Percentiles rank a stretch among this genome's conserved stretches.
These are phyloP conservation scores for Cubamyces sp. DNA, from an alignment of 768 basidiomycete species.

Conservation along the genomic window DNA sequence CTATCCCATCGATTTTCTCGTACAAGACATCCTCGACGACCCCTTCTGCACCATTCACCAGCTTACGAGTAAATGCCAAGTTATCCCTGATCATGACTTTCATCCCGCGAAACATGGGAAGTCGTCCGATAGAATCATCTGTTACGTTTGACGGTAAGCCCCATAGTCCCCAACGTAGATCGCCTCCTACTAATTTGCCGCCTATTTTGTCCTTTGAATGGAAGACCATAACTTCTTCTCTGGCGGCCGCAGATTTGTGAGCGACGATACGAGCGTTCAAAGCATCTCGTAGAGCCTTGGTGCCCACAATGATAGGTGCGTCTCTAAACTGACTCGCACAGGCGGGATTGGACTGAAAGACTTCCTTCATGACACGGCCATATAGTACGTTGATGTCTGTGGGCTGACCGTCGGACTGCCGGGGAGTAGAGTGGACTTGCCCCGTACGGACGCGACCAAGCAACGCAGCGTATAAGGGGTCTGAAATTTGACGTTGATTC, in stretches of 20 bases:
- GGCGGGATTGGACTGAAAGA: no score
- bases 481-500: no score
- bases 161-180: not conserved
- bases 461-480: no score
- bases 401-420: no score
- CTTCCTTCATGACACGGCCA: no score
- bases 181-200: not conserved
- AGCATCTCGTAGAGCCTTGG: not conserved
- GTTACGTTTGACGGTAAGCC: not conserved
- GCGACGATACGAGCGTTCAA: not conserved
- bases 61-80: conserved; percentile 15
- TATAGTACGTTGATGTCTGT: no score
- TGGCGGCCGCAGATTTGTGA: not conserved
- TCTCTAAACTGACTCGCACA: conserved; percentile 11
- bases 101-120: conserved; percentile 30
- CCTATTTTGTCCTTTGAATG: not conserved
- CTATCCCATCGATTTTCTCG: not conserved
- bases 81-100: conserved; percentile 29
- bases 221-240: not conserved
- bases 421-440: no score
- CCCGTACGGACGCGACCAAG: no score
- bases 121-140: not conserved
- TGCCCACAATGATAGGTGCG: conserved; percentile 4
- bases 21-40: not conserved
- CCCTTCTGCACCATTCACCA: not conserved